Evolutionary conservation across 371 early-diverging fungal species (phyloP).

Genomic region (Rhizopus arrhizus): DNA sequence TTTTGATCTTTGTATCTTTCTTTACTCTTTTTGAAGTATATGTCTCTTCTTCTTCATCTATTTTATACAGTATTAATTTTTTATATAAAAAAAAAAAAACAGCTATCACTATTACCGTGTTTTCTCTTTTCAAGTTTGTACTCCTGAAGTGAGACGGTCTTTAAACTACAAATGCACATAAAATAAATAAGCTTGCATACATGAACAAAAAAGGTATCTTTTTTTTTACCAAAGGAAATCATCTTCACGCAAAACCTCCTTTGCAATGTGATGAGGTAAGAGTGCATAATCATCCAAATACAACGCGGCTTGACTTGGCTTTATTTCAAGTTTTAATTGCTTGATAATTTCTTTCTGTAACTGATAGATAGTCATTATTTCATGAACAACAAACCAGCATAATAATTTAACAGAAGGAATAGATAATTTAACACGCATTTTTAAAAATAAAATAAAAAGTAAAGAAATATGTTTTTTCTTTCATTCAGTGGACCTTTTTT

Average conservation of each 20-base stretch:
- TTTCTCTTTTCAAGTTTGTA: too few species aligned
- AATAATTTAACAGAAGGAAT: neutral
- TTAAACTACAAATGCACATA: too few species aligned
- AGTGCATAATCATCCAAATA: conserved; percentile 16
- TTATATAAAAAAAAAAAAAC: too few species aligned
- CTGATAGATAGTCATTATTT: conserved; percentile 10
- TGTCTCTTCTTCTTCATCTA: neutral
- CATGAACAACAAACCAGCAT: conserved; percentile 21
- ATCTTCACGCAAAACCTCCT: conserved; percentile 19
- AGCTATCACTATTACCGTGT: too few species aligned
- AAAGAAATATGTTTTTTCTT: neutral
- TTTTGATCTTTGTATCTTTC: neutral
- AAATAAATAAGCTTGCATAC: too few species aligned
- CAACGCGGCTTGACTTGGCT: conserved; percentile 6
- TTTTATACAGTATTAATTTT: neutral
- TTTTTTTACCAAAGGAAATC: conserved; percentile 7
- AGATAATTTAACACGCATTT: neutral
- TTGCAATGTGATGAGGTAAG: conserved; percentile 13
- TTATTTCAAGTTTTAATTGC: conserved; percentile 2
- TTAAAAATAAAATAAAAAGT: neutral
- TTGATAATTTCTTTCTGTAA: conserved; percentile 10
- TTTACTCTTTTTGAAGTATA: too few species aligned
- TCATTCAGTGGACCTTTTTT: neutral
- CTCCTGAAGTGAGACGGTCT: too few species aligned
- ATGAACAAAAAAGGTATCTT: neutral